Percentiles rank a stretch among this genome's conserved stretches.
phyloP scores from a whole-genome alignment of 1,139 yeast species.

The Blastobotrys indianensis region DNA sequence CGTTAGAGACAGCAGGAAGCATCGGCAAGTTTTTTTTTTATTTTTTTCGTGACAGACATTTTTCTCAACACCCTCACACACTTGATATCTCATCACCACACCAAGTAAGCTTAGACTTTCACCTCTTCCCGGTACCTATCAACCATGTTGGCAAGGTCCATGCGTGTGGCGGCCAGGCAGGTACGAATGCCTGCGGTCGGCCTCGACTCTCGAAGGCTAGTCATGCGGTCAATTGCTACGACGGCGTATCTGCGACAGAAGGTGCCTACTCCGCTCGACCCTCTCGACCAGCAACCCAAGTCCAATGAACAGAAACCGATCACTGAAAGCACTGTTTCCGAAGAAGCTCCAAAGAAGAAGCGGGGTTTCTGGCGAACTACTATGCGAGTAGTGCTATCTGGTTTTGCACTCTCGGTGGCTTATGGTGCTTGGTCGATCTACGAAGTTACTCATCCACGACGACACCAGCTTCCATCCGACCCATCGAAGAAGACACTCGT shows the following conservation, averaged over 20 bases:
- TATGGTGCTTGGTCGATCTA: conserved; percentile 33
- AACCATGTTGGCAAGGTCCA: conserved; percentile 1
- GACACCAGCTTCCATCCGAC: conserved; percentile 35
- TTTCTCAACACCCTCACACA: too few species aligned
- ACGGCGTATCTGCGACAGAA: background rate
- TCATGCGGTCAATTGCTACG: background rate
- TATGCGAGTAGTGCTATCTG: conserved; percentile 32
- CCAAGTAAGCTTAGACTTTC: background rate
- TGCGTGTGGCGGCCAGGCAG: conserved; percentile 1
- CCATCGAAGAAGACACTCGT: conserved; percentile 81
- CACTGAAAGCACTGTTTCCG: background rate
- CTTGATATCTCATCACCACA: too few species aligned
- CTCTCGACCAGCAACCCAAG: background rate
- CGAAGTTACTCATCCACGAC: conserved; percentile 34
- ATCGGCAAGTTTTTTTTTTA: background rate
- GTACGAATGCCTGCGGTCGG: background rate
- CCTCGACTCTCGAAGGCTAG: too few species aligned
- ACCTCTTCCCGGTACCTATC: background rate
- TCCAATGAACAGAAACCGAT: background rate
- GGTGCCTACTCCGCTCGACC: background rate
- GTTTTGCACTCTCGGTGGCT: conserved; percentile 19
- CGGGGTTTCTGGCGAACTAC: conserved; percentile 11
- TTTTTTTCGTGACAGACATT: background rate
- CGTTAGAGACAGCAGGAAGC: too few species aligned
- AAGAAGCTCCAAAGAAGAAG: conserved; percentile 1